Percentiles rank a stretch among this genome's conserved stretches.
These are phyloP conservation scores for Spergularia azorica DNA, from an alignment of 179 eudicot genomes.

Conservation along the genomic window DNA sequence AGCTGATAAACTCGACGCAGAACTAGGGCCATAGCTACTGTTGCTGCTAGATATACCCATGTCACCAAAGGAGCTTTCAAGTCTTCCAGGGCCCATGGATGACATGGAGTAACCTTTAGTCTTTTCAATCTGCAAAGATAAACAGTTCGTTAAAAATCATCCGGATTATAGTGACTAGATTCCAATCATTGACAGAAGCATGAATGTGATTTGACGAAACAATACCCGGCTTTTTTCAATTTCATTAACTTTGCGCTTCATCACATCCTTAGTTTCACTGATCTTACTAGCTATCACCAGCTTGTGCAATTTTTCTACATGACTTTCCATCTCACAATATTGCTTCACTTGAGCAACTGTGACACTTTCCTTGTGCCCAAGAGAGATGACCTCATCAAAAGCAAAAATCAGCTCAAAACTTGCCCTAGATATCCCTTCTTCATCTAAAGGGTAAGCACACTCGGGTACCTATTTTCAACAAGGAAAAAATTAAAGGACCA, in stretches of 20 bases:
- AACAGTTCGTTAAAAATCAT: constrained; percentile 5
- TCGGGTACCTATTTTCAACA: constrained; percentile 68
- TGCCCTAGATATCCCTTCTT: constrained; percentile 82
- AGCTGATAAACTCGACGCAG: constrained; percentile 64
- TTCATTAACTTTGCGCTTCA: constrained; percentile 96
- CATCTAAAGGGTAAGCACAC: constrained; percentile 78
- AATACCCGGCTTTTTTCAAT: constrained; percentile 93
- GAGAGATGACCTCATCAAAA: constrained; percentile 88
- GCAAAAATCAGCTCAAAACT: constrained; percentile 94
- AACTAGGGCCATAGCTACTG: constrained; percentile 72
- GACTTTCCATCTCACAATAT: constrained; percentile 99
- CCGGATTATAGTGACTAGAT: not conserved
- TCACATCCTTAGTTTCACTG: constrained; percentile 89
- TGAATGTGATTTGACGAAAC: constrained; percentile 3
- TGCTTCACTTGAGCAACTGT: constrained; percentile 94
- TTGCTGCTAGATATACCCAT: constrained; percentile 49
- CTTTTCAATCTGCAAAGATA: constrained; percentile 73
- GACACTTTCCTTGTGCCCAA: constrained; percentile 54
- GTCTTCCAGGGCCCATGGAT: constrained; percentile 82
- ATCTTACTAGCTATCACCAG: constrained; percentile 89
- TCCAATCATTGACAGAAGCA: not conserved
- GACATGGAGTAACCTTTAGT: constrained; percentile 78
- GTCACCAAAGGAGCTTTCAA: constrained; percentile 53
- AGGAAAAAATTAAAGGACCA: constrained; percentile 41
- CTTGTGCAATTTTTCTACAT: constrained; percentile 95